A percentile compares a stretch with the other conserved stretches of the same genome.
Evolutionary conservation across 768 basidiomycete species (phyloP).

Genomic region (Leccinum rimulosum): DNA sequence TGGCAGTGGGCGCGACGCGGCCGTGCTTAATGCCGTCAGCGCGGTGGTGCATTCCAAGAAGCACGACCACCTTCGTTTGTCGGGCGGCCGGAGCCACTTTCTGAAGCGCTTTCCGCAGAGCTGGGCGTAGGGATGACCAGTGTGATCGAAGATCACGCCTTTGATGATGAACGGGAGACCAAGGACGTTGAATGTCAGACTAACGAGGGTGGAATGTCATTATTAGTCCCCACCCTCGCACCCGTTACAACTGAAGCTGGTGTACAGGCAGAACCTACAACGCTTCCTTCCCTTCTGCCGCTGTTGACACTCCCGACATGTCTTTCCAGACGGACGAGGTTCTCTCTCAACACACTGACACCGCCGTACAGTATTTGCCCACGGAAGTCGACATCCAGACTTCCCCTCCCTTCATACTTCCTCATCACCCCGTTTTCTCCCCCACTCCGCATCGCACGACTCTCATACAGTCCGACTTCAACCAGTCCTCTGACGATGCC

Average conservation of each 20-base stretch:
- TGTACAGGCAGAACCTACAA: conserved; percentile 38
- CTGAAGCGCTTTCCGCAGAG: conserved; percentile 69
- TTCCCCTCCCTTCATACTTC: conserved; percentile 24
- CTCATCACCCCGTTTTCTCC: conserved; percentile 24
- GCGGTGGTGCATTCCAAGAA: conserved; percentile 72
- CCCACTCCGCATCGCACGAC: conserved; percentile 39
- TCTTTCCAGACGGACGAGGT: conserved; percentile 48
- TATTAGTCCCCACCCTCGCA: conserved; percentile 30
- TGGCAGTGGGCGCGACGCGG: conserved; percentile 42
- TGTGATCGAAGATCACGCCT: conserved; percentile 37
- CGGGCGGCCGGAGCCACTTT: conserved; percentile 68
- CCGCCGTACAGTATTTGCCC: conserved; percentile 47
- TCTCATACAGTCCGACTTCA: conserved; percentile 46
- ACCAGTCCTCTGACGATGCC: conserved; percentile 36
- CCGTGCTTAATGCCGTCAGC: conserved; percentile 48
- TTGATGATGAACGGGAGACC: conserved; percentile 47
- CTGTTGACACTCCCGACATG: conserved; percentile 16
- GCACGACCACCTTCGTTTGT: conserved; percentile 69
- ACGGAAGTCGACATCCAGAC: conserved; percentile 37
- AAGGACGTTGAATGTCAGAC: conserved; percentile 69
- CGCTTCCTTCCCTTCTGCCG: conserved; percentile 16
- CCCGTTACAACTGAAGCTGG: conserved; percentile 37
- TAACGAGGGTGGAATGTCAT: conserved; percentile 38
- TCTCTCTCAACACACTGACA: conserved; percentile 34
- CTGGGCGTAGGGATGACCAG: conserved; percentile 50